Evolutionary conservation across 352 stramenopile species (phyloP).

Genomic region (Achlya hypogyna): DNA sequence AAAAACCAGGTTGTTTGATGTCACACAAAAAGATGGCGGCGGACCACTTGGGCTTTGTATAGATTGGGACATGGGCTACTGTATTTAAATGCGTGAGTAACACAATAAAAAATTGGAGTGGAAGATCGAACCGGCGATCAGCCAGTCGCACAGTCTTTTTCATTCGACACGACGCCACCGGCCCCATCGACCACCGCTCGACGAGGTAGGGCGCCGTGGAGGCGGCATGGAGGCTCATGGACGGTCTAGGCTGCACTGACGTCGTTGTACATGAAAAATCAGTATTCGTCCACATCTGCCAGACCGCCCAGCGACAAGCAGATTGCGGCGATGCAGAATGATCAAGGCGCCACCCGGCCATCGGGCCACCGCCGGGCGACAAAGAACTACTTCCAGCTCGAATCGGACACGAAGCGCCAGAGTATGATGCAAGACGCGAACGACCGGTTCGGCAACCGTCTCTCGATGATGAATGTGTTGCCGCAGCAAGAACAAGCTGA

Average conservation of each 20-base stretch:
- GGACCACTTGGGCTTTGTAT: not conserved
- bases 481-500: slow-evolving; percentile 6
- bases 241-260: not conserved
- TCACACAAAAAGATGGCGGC: not conserved
- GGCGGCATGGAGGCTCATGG: not conserved
- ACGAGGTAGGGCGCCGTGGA: not conserved
- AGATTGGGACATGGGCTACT: no score
- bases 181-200: not conserved
- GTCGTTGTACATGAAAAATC: not conserved
- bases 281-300: not conserved
- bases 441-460: slow-evolving; percentile 14
- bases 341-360: not conserved
- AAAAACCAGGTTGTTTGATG: not conserved
- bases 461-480: slow-evolving; percentile 20
- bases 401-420: slow-evolving; percentile 18
- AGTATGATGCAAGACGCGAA: slow-evolving; percentile 8
- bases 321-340: not conserved
- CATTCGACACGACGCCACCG: not conserved
- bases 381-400: slow-evolving; percentile 20
- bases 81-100: slow-evolving; percentile 1
- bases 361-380: slow-evolving; percentile 13
- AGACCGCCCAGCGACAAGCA: slow-evolving; percentile 2
- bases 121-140: slow-evolving; percentile 3
- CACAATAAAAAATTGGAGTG: slow-evolving; percentile 1
- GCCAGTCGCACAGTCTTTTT: slow-evolving; percentile 11